Evolutionary conservation across 306 rosid species (phyloP).

Genomic region (Mucuna pruriens): DNA sequence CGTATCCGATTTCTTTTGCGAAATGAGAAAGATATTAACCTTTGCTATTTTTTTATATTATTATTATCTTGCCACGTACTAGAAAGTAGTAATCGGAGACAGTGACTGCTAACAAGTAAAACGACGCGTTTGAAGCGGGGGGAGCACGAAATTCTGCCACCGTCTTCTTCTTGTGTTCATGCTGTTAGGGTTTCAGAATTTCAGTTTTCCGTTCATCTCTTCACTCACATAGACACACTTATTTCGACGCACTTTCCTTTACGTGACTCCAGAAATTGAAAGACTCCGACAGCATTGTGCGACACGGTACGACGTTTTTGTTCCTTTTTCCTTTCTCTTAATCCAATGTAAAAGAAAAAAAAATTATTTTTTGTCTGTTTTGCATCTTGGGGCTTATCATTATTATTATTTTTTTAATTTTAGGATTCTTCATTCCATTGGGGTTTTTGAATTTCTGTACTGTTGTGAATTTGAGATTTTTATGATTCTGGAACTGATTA

Average conservation of each 20-base stretch:
- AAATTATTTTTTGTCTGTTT: background rate
- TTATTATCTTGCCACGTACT: no score
- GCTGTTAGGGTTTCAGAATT: constrained; percentile 38
- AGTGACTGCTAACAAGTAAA: background rate
- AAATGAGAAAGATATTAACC: no score
- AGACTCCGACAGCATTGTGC: background rate
- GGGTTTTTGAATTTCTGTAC: background rate
- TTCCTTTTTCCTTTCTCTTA: background rate
- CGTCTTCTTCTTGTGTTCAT: no score
- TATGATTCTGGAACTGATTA: constrained; percentile 6
- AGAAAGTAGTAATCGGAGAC: background rate
- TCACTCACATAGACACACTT: background rate
- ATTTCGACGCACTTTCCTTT: background rate
- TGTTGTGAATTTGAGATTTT: constrained; percentile 4
- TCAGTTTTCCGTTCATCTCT: background rate
- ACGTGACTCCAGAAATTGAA: background rate
- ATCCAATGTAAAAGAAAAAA: background rate
- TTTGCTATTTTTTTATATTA: no score
- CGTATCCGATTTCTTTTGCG: no score
- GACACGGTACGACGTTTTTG: constrained; percentile 13
- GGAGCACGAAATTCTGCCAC: background rate
- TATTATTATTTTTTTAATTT: background rate
- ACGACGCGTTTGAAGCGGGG: constrained; percentile 1
- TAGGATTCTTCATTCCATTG: constrained; percentile 24
- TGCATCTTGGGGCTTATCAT: background rate